Percentiles rank a stretch among this genome's conserved stretches.
Conservation (phyloP, 2,329 filamentous ascomycete species). For the Sporothrix humicola region DNA sequence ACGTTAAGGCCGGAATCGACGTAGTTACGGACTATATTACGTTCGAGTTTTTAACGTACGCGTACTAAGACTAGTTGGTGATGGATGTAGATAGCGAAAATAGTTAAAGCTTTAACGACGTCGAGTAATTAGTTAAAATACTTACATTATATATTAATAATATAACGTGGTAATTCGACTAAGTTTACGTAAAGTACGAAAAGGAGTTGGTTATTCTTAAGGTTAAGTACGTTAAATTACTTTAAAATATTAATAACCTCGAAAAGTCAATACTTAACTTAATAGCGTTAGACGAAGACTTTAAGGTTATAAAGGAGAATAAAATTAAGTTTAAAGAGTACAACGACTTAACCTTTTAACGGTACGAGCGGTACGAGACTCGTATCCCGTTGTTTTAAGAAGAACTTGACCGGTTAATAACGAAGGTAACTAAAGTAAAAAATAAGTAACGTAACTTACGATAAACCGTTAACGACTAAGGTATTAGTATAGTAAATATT, state of each 20-base stretch:
- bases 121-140: conserved; percentile 73
- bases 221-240: conserved; percentile 78
- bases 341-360: conserved; percentile 80
- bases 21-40: conserved; percentile 90
- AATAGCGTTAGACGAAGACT: conserved; percentile 82
- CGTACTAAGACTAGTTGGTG: conserved; percentile 91
- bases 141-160: conserved; percentile 82
- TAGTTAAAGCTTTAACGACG: conserved; percentile 73
- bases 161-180: conserved; percentile 88
- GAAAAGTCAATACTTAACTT: conserved; percentile 86
- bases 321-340: conserved; percentile 95
- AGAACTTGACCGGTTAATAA: conserved; percentile 78
- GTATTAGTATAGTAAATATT: conserved; percentile 96
- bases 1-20: conserved; percentile 84
- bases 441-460: conserved; percentile 81
- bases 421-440: conserved; percentile 79
- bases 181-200: conserved; percentile 80
- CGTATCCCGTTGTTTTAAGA: conserved; percentile 82
- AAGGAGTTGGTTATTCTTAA: conserved; percentile 86
- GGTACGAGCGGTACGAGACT: conserved; percentile 85
- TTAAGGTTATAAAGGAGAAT: conserved; percentile 93
- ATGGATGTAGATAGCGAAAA: conserved; percentile 89
- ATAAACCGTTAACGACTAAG: conserved; percentile 85
- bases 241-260: conserved; percentile 86
- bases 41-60: conserved; percentile 86